Evolutionary conservation across 345 rosid genomes (phyloP).

Genomic region (Atalantia buxifolia): DNA sequence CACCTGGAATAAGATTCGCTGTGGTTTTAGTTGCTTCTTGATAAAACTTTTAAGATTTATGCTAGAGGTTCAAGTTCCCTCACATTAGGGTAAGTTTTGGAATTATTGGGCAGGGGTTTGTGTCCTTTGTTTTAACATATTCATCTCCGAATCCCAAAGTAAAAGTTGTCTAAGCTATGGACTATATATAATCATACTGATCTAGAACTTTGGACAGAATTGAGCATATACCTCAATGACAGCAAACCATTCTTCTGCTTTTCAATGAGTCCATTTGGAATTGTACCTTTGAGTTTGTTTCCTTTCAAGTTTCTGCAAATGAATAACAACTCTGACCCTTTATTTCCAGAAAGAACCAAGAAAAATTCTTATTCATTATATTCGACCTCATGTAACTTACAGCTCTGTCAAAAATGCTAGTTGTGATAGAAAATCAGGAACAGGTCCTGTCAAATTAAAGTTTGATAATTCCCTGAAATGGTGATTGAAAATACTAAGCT

Average conservation of each 20-base stretch:
- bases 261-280: slow-evolving; percentile 44
- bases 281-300: slow-evolving; percentile 45
- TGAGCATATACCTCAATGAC: slow-evolving; percentile 31
- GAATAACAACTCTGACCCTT: background rate
- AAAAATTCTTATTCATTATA: background rate
- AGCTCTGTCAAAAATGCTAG: slow-evolving; percentile 32
- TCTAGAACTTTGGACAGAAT: background rate
- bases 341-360: background rate
- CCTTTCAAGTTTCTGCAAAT: slow-evolving; percentile 35
- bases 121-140: too few species aligned
- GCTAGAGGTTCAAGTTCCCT: too few species aligned
- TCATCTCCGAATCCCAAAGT: too few species aligned
- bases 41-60: too few species aligned
- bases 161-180: background rate
- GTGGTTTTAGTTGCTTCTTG: too few species aligned
- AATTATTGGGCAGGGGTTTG: too few species aligned
- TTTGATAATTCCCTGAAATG: slow-evolving; percentile 43
- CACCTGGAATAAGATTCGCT: too few species aligned
- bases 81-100: too few species aligned
- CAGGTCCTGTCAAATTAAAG: slow-evolving; percentile 40
- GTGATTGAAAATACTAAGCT: background rate
- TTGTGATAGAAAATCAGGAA: slow-evolving; percentile 38
- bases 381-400: slow-evolving; percentile 25
- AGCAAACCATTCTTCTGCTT: slow-evolving; percentile 30
- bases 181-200: background rate